Evolutionary conservation across 2,329 filamentous ascomycete genomes (phyloP), one percentile per base, ranked within the genome.

Genomic region (Monosporascus cannonballus): DNA sequence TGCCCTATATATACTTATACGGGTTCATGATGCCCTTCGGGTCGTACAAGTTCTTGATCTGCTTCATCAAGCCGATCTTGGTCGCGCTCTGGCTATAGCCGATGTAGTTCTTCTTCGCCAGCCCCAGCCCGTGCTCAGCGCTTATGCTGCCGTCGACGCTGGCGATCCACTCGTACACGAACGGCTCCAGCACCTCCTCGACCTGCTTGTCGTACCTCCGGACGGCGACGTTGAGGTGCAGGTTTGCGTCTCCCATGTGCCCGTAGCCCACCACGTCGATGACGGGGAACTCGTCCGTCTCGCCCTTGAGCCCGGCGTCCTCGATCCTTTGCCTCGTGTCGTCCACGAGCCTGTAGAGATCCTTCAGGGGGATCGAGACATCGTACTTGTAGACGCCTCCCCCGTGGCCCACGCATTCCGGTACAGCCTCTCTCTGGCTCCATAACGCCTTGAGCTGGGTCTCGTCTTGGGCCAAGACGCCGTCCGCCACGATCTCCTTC

Each of bases 321-420:
- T 80, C 78, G 59, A 99, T 79, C 50, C 85, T 84, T 50, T 82
- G 83, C 57, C 87, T 81, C 22, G 86, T 87, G 62, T 97, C 94
- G 59, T 94, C 89, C 30, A 99, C 94, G 30, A 99, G 78, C 61
- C 82, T 77, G 73, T 99, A 99, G 64, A 99, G 83, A 60, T 96
- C 86, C 14, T 81, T 73, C 27, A 99, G 79, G 1, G 94, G 94
- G 59, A 99, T 96, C 6, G 94, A 97, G 34, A 99, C 79, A 67
- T 99, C 94, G 70, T 99, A 99, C 75, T 99, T 99, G 81, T 99
- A 99, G 8, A 94, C 92, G 45, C 92, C 94, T 54, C 94, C 95
- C 73, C 88, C 90, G 69, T 96, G 91, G 56, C 89, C 89, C 25
- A 95, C 77, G 46, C 86, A 85, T 74, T 99, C 94, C 0, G 92